Evolutionary conservation across 352 stramenopile species (phyloP).

Genomic region (Globisporangium megalacanthum): DNA sequence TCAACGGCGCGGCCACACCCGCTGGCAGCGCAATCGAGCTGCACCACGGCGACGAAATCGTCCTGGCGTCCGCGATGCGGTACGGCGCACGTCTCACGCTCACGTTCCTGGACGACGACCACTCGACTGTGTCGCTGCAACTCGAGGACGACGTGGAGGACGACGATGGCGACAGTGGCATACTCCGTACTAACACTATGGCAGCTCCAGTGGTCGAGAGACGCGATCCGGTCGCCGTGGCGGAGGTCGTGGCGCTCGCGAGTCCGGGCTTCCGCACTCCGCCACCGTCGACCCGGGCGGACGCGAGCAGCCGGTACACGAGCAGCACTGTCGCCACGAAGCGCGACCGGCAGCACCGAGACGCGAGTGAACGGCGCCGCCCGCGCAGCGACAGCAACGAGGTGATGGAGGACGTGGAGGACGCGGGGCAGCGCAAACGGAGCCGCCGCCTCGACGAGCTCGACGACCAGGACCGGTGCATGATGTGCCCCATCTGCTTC

Average conservation of each 20-base stretch:
- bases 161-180: background rate
- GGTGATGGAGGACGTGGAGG: slow-evolving; percentile 9
- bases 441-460: slow-evolving; percentile 12
- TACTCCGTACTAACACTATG: background rate
- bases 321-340: slow-evolving; percentile 16
- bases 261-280: slow-evolving; percentile 10
- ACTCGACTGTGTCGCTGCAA: slow-evolving; percentile 37
- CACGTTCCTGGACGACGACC: slow-evolving; percentile 33
- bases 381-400: slow-evolving; percentile 2
- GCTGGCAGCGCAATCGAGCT: slow-evolving; percentile 53
- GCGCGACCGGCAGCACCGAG: slow-evolving; percentile 20
- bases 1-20: slow-evolving; percentile 63
- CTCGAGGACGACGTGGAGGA: slow-evolving; percentile 14
- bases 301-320: background rate
- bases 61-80: slow-evolving; percentile 61
- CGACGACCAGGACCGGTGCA: slow-evolving; percentile 58
- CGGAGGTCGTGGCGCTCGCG: too few relatives aligned
- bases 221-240: too few relatives aligned
- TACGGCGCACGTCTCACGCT: slow-evolving; percentile 52
- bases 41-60: slow-evolving; percentile 59
- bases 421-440: slow-evolving; percentile 13
- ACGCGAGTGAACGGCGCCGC: slow-evolving; percentile 7
- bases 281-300: slow-evolving; percentile 4
- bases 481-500: slow-evolving; percentile 79
- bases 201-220: background rate